phyloP scores from a whole-genome alignment of 2,329 filamentous ascomycete genomes.

The Pezizomycotina sp. region DNA sequence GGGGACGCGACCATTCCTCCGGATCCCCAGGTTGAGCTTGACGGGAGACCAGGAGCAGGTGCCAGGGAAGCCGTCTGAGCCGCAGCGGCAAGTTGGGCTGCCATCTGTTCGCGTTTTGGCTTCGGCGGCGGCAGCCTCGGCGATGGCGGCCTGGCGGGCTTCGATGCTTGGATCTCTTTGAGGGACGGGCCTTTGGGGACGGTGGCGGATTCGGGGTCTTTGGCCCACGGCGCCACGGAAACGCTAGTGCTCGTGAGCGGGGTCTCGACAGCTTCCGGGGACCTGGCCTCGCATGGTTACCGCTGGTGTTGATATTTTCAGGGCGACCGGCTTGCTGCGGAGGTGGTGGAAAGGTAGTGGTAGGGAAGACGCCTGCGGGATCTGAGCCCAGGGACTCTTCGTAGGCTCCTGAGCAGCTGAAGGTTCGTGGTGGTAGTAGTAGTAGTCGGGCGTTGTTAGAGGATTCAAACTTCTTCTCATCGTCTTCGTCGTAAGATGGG shows the following conservation, averaged over 20 bases:
- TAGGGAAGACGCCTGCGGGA: not conserved
- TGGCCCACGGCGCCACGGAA: constrained; percentile 86
- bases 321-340: no score
- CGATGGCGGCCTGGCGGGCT: constrained; percentile 78
- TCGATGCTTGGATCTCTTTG: constrained; percentile 96
- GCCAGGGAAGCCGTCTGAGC: constrained; percentile 27
- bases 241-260: constrained; percentile 35
- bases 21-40: constrained; percentile 38
- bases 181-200: constrained; percentile 72
- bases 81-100: constrained; percentile 40
- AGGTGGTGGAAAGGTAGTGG: not conserved
- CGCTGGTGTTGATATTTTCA: no score
- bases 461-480: no score
- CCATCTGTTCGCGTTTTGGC: constrained; percentile 50
- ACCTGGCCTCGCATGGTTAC: constrained; percentile 10
- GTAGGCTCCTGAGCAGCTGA: no score
- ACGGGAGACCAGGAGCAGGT: constrained; percentile 53
- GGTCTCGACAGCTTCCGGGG: constrained; percentile 29
- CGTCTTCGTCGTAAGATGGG: no score
- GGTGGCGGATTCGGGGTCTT: constrained; percentile 52
- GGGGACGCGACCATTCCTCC: constrained; percentile 67
- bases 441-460: no score
- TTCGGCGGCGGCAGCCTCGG: constrained; percentile 69
- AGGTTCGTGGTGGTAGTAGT: no score
- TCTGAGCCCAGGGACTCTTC: no score